Evolutionary conservation across 345 rosid genomes (phyloP).

Genomic region (Eutrema yunnanense): DNA sequence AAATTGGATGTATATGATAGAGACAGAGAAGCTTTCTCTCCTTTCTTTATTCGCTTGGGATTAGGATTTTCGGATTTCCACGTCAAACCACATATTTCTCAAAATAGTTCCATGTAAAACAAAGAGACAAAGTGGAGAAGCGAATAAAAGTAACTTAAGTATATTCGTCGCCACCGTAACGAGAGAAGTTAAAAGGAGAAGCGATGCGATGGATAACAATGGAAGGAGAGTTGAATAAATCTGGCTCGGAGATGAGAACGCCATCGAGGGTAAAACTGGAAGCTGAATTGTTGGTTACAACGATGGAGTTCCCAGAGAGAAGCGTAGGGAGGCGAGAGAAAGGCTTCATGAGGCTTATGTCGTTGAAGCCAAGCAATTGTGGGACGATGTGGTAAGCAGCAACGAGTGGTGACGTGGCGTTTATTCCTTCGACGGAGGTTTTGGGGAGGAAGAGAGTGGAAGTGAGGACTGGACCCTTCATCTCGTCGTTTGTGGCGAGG

Average conservation of each 20-base stretch:
- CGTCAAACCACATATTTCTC: too few relatives aligned
- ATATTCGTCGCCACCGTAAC: not conserved
- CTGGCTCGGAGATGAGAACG: slow-evolving; percentile 20
- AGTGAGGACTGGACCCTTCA: slow-evolving; percentile 14
- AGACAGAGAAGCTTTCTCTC: too few relatives aligned
- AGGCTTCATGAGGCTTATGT: slow-evolving; percentile 12
- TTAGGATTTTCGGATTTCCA: too few relatives aligned
- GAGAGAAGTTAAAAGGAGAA: slow-evolving; percentile 24
- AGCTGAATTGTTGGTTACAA: slow-evolving; percentile 17
- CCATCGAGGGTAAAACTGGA: slow-evolving; percentile 9
- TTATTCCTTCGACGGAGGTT: slow-evolving; percentile 17
- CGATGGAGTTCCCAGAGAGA: slow-evolving; percentile 14
- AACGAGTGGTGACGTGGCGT: slow-evolving; percentile 24
- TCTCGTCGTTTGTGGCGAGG: slow-evolving; percentile 17
- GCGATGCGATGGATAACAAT: slow-evolving; percentile 22
- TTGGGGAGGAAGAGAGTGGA: slow-evolving; percentile 28
- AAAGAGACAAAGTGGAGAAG: not conserved
- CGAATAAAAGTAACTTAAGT: not conserved
- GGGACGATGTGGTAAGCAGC: slow-evolving; percentile 30
- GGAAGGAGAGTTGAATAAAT: slow-evolving; percentile 19
- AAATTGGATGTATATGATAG: too few relatives aligned
- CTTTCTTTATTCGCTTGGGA: too few relatives aligned
- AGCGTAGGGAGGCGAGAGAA: slow-evolving; percentile 18
- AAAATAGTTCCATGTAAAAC: not conserved
- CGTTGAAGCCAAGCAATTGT: slow-evolving; percentile 4